Conservation (phyloP, 2,329 filamentous ascomycete species). For the Neophaeococcomyces aloes region DNA sequence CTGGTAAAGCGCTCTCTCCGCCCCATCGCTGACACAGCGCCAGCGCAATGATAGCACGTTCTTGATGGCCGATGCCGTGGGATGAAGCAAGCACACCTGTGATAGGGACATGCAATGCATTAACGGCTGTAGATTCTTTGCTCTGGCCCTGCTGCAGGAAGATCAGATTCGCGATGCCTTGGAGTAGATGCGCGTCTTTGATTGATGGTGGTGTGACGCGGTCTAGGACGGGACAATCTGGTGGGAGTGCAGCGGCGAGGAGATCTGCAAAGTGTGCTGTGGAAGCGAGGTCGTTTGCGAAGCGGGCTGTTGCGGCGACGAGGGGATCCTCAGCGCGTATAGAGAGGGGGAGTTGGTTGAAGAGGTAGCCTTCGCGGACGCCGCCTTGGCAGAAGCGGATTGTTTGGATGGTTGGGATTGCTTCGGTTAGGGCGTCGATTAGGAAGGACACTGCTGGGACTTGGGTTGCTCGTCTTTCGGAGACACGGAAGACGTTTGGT, state of each 20-base stretch:
- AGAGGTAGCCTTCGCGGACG: conserved; percentile 73
- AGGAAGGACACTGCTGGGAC: conserved; percentile 75
- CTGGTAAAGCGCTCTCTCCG: conserved; percentile 24
- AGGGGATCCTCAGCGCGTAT: conserved; percentile 59
- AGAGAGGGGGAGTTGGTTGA: conserved; percentile 44
- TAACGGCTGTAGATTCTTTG: conserved; percentile 26
- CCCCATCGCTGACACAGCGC: conserved; percentile 28
- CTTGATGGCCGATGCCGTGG: conserved; percentile 27
- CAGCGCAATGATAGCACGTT: conserved; percentile 27
- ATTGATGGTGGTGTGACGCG: conserved; percentile 23
- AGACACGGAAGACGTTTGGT: conserved; percentile 55
- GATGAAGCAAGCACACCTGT: conserved; percentile 26
- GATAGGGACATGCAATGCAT: conserved; percentile 26
- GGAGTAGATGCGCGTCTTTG: conserved; percentile 21
- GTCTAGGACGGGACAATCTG: conserved; percentile 17
- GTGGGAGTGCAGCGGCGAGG: conserved; percentile 40
- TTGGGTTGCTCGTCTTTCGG: conserved; percentile 65
- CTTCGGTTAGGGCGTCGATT: conserved; percentile 60
- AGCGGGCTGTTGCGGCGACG: conserved; percentile 47
- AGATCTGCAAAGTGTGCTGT: conserved; percentile 38
- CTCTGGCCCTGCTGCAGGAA: conserved; percentile 26
- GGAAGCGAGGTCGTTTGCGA: conserved; percentile 34
- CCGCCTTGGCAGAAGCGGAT: conserved; percentile 82
- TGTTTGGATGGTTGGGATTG: conserved; percentile 58
- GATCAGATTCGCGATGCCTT: conserved; percentile 27